Evolutionary conservation across 441 rosid species (phyloP).

Genomic region (Populus hybrid): DNA sequence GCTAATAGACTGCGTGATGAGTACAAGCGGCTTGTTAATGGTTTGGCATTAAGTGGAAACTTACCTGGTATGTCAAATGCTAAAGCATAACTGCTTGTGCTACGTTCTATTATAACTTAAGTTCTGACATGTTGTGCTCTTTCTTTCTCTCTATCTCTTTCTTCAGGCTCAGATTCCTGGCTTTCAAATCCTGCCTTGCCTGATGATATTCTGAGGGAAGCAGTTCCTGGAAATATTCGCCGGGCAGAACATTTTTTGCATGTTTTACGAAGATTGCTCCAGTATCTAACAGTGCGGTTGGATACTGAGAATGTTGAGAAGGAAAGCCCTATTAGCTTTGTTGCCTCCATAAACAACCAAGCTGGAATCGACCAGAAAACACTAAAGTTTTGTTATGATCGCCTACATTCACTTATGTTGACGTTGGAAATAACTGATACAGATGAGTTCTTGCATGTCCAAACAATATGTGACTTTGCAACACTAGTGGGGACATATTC

Average conservation of each 20-base stretch:
- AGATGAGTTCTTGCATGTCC: constrained; percentile 89
- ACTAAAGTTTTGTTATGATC: constrained; percentile 89
- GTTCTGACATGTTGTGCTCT: constrained; percentile 4
- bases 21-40: constrained; percentile 87
- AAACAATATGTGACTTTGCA: constrained; percentile 92
- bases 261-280: constrained; percentile 85
- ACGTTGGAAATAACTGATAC: constrained; percentile 93
- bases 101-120: constrained; percentile 11
- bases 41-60: constrained; percentile 86
- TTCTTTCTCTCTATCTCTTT: not conserved
- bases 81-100: not conserved
- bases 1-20: constrained; percentile 88
- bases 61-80: constrained; percentile 52
- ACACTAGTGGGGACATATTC: constrained; percentile 91
- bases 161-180: constrained; percentile 75
- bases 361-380: constrained; percentile 96
- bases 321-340: constrained; percentile 87
- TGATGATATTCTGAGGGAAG: constrained; percentile 88
- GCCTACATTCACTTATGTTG: constrained; percentile 88
- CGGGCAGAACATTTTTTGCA: constrained; percentile 93
- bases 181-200: constrained; percentile 98
- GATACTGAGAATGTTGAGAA: constrained; percentile 88
- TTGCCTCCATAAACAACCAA: constrained; percentile 58
- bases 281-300: constrained; percentile 66
- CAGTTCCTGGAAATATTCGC: constrained; percentile 97